Evolutionary conservation across 2,329 filamentous ascomycete genomes (phyloP).

Genomic region (Aaosphaeria arxii): DNA sequence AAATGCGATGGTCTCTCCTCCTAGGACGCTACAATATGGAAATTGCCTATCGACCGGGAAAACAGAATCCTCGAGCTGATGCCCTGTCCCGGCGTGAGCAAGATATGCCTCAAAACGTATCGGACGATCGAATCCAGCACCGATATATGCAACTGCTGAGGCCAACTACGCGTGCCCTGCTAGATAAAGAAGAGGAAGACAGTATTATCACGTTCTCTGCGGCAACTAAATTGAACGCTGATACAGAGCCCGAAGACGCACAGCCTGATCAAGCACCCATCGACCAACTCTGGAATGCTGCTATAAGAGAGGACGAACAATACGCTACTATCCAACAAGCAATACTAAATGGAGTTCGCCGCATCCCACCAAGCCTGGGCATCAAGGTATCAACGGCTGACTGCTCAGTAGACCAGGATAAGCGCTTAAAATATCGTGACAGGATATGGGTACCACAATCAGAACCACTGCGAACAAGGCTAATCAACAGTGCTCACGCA

Average conservation of each 20-base stretch:
- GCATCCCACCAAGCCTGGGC: neutral
- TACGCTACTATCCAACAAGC: neutral
- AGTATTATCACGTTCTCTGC: no score
- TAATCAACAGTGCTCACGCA: neutral
- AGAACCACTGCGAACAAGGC: neutral
- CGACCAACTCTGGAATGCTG: neutral
- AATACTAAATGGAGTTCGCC: neutral
- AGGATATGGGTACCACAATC: neutral
- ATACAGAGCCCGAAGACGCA: neutral
- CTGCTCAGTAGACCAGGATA: neutral
- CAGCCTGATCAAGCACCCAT: neutral
- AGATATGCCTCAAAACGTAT: neutral
- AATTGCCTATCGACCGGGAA: neutral
- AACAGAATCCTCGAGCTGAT: neutral
- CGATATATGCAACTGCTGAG: neutral
- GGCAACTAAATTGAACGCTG: neutral
- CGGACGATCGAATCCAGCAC: neutral
- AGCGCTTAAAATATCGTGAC: neutral
- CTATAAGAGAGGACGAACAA: no score
- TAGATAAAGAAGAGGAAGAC: no score
- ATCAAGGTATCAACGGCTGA: neutral
- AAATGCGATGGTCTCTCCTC: neutral
- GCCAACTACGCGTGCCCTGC: no score
- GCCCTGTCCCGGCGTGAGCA: neutral
- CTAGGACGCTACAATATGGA: neutral